phyloP scores from a whole-genome alignment of 2,329 filamentous ascomycete species.

The Dactylellina drechsleri region DNA sequence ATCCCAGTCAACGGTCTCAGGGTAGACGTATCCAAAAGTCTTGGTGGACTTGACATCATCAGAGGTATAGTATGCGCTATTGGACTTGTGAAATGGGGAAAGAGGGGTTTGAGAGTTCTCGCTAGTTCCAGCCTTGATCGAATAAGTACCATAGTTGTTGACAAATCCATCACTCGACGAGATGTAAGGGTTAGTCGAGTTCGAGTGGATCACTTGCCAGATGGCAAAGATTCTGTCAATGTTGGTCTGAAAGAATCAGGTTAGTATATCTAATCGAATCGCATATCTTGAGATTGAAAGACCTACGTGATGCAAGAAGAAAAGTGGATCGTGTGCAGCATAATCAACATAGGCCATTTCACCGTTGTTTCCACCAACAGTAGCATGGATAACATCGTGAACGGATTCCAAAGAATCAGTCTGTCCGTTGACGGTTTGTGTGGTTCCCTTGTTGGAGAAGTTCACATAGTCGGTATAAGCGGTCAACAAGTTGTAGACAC shows the following conservation, averaged over 20 bases:
- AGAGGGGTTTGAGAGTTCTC: slow-evolving; percentile 56
- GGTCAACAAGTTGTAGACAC: slow-evolving; percentile 43
- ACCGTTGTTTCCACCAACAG: slow-evolving; percentile 53
- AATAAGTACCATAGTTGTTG: slow-evolving; percentile 41
- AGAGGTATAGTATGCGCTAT: slow-evolving; percentile 54
- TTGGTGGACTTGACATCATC: slow-evolving; percentile 61
- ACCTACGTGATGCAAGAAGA: slow-evolving; percentile 74
- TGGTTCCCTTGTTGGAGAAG: slow-evolving; percentile 74
- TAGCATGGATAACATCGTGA: slow-evolving; percentile 71
- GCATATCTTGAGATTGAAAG: background rate
- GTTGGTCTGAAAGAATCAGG: slow-evolving; percentile 64
- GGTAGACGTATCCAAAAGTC: slow-evolving; percentile 78
- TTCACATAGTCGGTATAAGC: slow-evolving; percentile 74
- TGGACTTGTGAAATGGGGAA: slow-evolving; percentile 56
- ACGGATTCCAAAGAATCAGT: slow-evolving; percentile 73
- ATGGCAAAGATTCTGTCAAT: slow-evolving; percentile 79
- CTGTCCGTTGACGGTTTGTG: slow-evolving; percentile 25
- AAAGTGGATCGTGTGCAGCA: slow-evolving; percentile 80
- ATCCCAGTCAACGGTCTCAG: slow-evolving; percentile 68
- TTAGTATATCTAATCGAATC: background rate
- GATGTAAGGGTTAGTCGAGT: slow-evolving; percentile 26
- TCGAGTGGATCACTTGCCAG: slow-evolving; percentile 78
- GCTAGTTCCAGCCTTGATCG: slow-evolving; percentile 12
- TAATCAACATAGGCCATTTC: slow-evolving; percentile 72
- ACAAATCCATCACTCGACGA: background rate